Percentiles rank a stretch among this genome's conserved stretches.
phyloP scores from a whole-genome alignment of 768 basidiomycete genomes.

The Calocera cornea region DNA sequence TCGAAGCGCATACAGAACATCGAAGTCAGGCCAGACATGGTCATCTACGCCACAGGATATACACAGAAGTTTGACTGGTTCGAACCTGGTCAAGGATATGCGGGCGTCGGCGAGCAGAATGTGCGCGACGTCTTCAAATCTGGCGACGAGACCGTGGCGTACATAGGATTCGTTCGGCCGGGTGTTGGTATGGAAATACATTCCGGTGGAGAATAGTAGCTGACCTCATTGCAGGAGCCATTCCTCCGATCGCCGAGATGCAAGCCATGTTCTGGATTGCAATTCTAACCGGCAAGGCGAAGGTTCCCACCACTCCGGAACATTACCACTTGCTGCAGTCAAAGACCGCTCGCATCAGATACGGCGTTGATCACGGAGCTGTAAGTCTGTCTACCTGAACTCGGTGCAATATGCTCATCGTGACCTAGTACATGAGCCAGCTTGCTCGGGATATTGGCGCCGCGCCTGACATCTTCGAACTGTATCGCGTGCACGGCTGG shows the following conservation, averaged over 20 bases:
- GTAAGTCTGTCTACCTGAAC: not conserved
- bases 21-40: conserved; percentile 35
- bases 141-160: conserved; percentile 37
- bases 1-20: conserved; percentile 29
- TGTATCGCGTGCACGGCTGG: conserved; percentile 37
- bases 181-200: conserved; percentile 34
- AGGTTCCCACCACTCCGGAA: conserved; percentile 32
- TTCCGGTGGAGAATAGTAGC: not conserved
- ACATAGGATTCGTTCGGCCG: conserved; percentile 45
- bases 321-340: conserved; percentile 43
- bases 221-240: conserved; percentile 30
- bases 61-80: conserved; percentile 34
- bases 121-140: conserved; percentile 32
- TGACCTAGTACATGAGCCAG: conserved; percentile 36
- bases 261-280: conserved; percentile 47
- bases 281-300: conserved; percentile 32
- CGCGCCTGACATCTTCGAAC: conserved; percentile 35
- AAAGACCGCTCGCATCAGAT: conserved; percentile 40
- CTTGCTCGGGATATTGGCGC: conserved; percentile 45
- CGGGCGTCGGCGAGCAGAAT: conserved; percentile 31
- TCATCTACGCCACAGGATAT: conserved; percentile 40
- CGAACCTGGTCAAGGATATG: conserved; percentile 28
- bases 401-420: not conserved
- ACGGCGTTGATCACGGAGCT: conserved; percentile 45
- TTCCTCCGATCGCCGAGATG: conserved; percentile 47